Conservation (phyloP, 169 alveolate genomes). For the Amoebophrya sp. region DNA sequence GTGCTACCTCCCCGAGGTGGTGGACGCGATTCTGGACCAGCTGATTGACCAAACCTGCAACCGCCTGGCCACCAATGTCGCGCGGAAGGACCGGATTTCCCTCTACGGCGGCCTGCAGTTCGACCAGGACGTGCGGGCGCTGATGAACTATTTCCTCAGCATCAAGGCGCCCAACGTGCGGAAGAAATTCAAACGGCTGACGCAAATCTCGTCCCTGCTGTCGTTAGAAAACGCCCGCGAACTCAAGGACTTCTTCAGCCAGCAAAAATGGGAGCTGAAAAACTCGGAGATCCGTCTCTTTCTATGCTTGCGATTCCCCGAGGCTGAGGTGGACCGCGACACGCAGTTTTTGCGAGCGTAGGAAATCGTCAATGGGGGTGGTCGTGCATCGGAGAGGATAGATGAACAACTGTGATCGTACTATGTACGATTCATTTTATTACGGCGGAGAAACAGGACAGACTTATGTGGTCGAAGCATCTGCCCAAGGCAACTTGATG, state of each 20-base stretch:
- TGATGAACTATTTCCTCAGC: not conserved
- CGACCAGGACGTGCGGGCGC: slow-evolving; percentile 8
- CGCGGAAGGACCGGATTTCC: not conserved
- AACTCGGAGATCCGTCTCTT: not conserved
- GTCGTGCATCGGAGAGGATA: too few species aligned
- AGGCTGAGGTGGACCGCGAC: not conserved
- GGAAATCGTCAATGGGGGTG: too few species aligned
- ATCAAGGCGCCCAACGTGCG: not conserved
- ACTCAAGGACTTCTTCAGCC: not conserved
- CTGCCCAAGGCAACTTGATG: too few species aligned
- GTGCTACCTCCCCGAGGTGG: not conserved
- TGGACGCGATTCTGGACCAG: not conserved
- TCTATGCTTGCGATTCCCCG: not conserved
- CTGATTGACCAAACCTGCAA: not conserved
- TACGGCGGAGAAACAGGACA: too few species aligned
- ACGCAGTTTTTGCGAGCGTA: not conserved
- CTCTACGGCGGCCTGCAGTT: slow-evolving; percentile 23
- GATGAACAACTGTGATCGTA: too few species aligned
- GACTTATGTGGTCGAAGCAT: too few species aligned
- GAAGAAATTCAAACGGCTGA: slow-evolving; percentile 10
- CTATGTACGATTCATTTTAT: too few species aligned
- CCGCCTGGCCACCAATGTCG: slow-evolving; percentile 2
- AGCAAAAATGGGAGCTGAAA: not conserved
- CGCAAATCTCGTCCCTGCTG: not conserved
- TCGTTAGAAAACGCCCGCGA: not conserved